Percentiles rank a stretch among this genome's conserved stretches.
Evolutionary conservation across 1,284 basidiomycete species (phyloP).

Genomic region (Amylostereum areolatum): DNA sequence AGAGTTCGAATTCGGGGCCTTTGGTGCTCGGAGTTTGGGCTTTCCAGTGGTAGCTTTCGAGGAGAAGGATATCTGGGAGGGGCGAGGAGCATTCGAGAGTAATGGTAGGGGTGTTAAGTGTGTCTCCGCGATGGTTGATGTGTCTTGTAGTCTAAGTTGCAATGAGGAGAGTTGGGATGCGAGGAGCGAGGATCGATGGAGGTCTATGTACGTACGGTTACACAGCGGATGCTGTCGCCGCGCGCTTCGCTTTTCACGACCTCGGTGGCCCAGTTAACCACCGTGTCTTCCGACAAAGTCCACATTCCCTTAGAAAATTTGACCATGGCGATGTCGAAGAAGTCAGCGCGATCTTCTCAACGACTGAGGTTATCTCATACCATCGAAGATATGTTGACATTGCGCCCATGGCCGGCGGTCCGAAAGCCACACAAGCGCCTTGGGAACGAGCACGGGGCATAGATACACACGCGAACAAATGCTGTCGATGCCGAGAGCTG

Average conservation of each 20-base stretch:
- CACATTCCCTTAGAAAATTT: not conserved
- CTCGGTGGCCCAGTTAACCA: not conserved
- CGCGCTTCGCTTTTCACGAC: not conserved
- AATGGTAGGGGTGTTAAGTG: not conserved
- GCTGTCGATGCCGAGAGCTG: too few species aligned
- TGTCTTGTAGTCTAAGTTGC: not conserved
- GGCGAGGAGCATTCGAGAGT: conserved; percentile 1
- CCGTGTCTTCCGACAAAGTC: not conserved
- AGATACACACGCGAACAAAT: too few species aligned
- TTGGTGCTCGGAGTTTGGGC: not conserved
- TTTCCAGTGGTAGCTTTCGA: not conserved
- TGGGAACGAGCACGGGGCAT: too few species aligned
- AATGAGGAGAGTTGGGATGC: not conserved
- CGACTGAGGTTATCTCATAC: too few species aligned
- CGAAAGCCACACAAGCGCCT: too few species aligned
- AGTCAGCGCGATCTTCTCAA: too few species aligned
- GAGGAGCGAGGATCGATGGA: not conserved
- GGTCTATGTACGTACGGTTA: not conserved
- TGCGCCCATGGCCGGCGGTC: too few species aligned
- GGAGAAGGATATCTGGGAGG: not conserved
- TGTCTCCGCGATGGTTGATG: conserved; percentile 1
- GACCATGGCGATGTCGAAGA: not conserved
- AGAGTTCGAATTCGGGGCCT: not conserved
- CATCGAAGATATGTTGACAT: too few species aligned
- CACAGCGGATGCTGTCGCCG: not conserved